Evolutionary conservation across 139 green algal genomes (phyloP), one percentile per base, ranked within the genome.

Genomic region (Coelastrella sp.): DNA sequence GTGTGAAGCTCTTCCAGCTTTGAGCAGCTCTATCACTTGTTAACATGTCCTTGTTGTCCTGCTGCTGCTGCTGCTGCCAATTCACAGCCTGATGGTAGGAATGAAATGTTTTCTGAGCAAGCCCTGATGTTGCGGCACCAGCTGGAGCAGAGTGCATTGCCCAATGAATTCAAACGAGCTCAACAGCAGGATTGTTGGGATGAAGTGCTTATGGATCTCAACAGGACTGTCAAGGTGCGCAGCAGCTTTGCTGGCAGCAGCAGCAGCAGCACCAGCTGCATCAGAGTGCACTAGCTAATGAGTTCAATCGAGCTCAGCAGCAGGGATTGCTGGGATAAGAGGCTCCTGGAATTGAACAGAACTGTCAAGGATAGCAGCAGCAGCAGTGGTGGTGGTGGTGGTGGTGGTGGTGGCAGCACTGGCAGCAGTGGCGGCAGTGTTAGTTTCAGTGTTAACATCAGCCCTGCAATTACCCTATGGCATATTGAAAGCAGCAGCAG

Each of bases 81-180:
- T 47, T 47, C 32, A 47, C 32, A 86, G 80, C 57, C 65, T 86
- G 66, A 80, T 57, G 83, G 83, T 23, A 74, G 1, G 32, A 47
- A 47, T 47, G 32, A 47, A 47, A 47, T 47, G 32, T 47, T 47
- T 1, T 47, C 32, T 47, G 32, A 47, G 32, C 32, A 47, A 47
- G 32, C 32, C 32, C 56, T 91, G 56, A 8, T 87, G 79, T 58
- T 83, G 64, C 79, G 88, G 20, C 65, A 91, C 54, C 88, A 88
- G 79, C 80, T 91, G 17, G 88, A 91, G 79, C 17, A 17, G 65
- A 83, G 65, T 84, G 56, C 20, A 13, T 79, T 91, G 78, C 88
- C 88, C 47, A 76, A 76, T 23, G 88, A 74, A 20, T 56, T 91
- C 79, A 91, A 91, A 20, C 78, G 79, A 13, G 56, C 65, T 5